These are phyloP conservation scores for Rosa hybrid DNA, from an alignment of 331 rosid species.

Conservation along the genomic window DNA sequence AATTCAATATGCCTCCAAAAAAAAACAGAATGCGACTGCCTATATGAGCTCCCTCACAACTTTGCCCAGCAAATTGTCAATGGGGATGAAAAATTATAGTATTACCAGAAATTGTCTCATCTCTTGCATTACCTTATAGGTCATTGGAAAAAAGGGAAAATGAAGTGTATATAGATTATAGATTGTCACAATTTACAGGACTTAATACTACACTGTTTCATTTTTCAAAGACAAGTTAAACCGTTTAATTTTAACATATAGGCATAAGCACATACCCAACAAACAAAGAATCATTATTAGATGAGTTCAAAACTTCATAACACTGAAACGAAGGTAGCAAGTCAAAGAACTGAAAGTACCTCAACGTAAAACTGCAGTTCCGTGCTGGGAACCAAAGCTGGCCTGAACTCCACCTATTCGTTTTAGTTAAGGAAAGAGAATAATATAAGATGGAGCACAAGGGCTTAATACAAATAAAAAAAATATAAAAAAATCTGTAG, in stretches of 20 bases:
- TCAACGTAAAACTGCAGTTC: constrained; percentile 80
- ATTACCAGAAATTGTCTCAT: background rate
- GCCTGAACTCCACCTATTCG: constrained; percentile 72
- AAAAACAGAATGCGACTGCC: background rate
- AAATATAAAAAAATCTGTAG: too few species aligned
- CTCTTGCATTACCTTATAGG: constrained; percentile 9
- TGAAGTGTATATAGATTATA: constrained; percentile 4
- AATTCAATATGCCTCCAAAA: background rate
- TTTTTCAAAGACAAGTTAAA: background rate
- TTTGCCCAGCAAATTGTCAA: background rate
- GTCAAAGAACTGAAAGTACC: constrained; percentile 45
- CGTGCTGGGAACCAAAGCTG: constrained; percentile 62
- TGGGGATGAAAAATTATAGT: background rate
- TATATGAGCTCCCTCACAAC: background rate
- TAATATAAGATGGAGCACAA: background rate
- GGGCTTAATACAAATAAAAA: constrained; percentile 9
- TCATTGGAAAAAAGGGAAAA: background rate
- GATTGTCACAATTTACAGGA: constrained; percentile 4
- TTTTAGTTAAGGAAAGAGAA: background rate
- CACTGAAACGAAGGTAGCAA: constrained; percentile 20
- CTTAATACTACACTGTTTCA: background rate
- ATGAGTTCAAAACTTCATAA: constrained; percentile 12
- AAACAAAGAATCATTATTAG: background rate
- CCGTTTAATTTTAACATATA: constrained; percentile 9
- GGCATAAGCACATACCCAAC: background rate